Evolutionary conservation across 306 rosid species (phyloP).

Genomic region (Vicia villosa): DNA sequence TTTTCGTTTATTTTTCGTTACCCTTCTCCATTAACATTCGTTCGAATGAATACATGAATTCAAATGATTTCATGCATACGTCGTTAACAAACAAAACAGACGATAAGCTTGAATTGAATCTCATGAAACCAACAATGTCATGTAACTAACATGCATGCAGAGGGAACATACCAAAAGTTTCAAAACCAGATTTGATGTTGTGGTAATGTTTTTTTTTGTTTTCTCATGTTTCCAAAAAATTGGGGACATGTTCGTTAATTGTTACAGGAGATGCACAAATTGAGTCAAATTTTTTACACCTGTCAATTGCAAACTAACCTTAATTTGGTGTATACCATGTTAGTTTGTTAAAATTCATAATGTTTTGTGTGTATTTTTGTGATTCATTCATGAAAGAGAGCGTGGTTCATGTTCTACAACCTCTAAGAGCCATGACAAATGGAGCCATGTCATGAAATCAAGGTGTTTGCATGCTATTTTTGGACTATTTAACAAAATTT

Average conservation of each 20-base stretch:
- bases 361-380: constrained; percentile 13
- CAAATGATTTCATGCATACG: constrained; percentile 1
- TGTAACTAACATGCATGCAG: constrained; percentile 10
- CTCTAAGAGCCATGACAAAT: constrained; percentile 55
- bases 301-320: constrained; percentile 38
- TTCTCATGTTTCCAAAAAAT: constrained; percentile 33
- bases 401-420: constrained; percentile 58
- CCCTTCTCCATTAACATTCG: neutral
- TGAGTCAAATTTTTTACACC: constrained; percentile 33
- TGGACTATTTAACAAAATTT: constrained; percentile 29
- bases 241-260: constrained; percentile 35
- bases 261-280: constrained; percentile 25
- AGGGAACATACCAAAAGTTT: constrained; percentile 1
- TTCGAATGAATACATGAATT: constrained; percentile 35
- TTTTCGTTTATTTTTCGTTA: constrained; percentile 17
- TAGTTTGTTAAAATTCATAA: neutral
- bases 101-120: neutral
- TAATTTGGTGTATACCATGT: constrained; percentile 25
- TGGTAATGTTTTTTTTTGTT: constrained; percentile 32
- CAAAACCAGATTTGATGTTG: constrained; percentile 38
- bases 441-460: constrained; percentile 41
- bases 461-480: constrained; percentile 37
- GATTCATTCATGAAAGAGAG: constrained; percentile 35
- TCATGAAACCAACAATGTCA: constrained; percentile 2
- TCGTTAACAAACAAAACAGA: constrained; percentile 18